Evolutionary conservation across 2,329 filamentous ascomycete genomes (phyloP), one percentile per base, ranked within the genome.

Genomic region (Penicillium sclerotigenum): DNA sequence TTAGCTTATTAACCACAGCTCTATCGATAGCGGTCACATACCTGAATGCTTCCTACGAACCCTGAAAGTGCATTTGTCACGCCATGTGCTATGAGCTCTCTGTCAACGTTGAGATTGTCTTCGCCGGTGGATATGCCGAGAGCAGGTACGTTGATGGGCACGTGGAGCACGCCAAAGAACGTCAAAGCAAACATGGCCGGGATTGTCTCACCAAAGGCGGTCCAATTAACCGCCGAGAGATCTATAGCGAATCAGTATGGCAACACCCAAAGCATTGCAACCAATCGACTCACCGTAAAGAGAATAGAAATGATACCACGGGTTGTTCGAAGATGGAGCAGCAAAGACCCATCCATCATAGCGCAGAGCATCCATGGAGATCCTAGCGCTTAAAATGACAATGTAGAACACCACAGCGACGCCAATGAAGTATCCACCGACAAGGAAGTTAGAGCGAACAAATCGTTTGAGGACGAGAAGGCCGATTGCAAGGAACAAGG

Each of bases 271-370:
- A 18, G 0, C 16, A 20, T 5, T 11, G 20, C 5, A 24, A 41
- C 9, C 22, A 13, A 4, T 4, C 6, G 1, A 40, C 86, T 81
- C 80, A 93, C 90, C 87, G 75, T 96, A 99, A 46, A 97, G 83
- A 0, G 91, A 95, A 76, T 96, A 99, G 68, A 99, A 99, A 71
- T 94, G 91, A 84, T 94, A 99, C 85, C 95, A 99, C 0, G 94
- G 91, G 65, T 96, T 90, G 13, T 85, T 89, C 10, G 87, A 87
- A 43, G 88, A 87, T 1, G 94, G 93, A 0, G 88, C 88, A 65
- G 90, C 83, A 66, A 99, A 99, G 11, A 97, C 88, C 94, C 94
- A 99, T 18, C 94, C 94, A 47, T 81, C 78, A 10, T 83, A 74
- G 51, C 91, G 87, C 42, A 97, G 76, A 13, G 79, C 79, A 36